A percentile compares a stretch with the other conserved stretches of the same genome.
phyloP scores from a whole-genome alignment of 345 rosid genomes.

The Balakata baccata region DNA sequence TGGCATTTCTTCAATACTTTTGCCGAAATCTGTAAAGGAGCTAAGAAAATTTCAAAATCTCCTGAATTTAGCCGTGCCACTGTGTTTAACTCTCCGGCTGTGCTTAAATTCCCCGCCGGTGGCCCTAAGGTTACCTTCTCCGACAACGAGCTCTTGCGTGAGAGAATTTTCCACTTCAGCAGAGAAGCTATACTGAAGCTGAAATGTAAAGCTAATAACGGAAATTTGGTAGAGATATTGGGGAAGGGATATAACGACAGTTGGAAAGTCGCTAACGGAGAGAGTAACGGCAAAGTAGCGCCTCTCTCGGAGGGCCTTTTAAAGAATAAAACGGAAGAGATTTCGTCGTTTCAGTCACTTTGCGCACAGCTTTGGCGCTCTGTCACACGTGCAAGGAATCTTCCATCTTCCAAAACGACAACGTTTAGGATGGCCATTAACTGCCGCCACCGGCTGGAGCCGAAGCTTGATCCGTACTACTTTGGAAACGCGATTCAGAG shows the following conservation, averaged over 20 bases:
- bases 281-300: conserved; percentile 36
- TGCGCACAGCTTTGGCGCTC: conserved; percentile 82
- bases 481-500: conserved; percentile 98
- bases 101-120: conserved; percentile 64
- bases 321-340: conserved; percentile 39
- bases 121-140: conserved; percentile 76
- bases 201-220: conserved; percentile 53
- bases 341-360: conserved; percentile 90
- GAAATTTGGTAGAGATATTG: conserved; percentile 28
- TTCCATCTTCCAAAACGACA: conserved; percentile 50
- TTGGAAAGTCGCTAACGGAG: conserved; percentile 44
- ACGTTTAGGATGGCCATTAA: conserved; percentile 94
- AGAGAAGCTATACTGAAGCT: conserved; percentile 63
- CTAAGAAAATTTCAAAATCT: conserved; percentile 49
- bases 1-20: conserved; percentile 94
- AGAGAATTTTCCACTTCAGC: conserved; percentile 80
- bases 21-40: conserved; percentile 68
- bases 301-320: background rate
- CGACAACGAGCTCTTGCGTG: conserved; percentile 66
- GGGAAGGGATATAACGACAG: conserved; percentile 58
- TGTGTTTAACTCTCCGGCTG: conserved; percentile 57
- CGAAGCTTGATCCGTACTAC: conserved; percentile 62
- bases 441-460: conserved; percentile 85
- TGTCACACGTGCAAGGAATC: conserved; percentile 79
- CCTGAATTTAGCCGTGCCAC: conserved; percentile 65